phyloP scores from a whole-genome alignment of 2,329 filamentous ascomycete species.

The Diaporthe sp. region DNA sequence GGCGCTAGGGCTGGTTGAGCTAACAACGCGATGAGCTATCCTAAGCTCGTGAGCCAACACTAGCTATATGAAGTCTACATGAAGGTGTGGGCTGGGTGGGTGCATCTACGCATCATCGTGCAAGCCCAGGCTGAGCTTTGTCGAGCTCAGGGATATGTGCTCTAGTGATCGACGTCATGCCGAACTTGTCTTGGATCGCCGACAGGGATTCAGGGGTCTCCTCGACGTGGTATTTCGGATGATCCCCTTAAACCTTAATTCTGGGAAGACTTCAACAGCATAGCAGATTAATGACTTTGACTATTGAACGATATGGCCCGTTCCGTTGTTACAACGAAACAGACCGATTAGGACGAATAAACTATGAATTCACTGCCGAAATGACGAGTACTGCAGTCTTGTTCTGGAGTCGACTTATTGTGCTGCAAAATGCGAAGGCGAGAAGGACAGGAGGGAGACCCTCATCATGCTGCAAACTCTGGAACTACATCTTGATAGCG shows the following conservation, averaged over 20 bases:
- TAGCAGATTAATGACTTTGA: too few species aligned
- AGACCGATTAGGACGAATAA: too few species aligned
- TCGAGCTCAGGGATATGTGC: constrained; percentile 7
- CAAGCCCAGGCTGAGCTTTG: background rate
- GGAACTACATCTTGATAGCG: background rate
- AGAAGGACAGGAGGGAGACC: background rate
- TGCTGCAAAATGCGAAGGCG: background rate
- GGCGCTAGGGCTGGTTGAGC: background rate
- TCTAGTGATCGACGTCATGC: constrained; percentile 31
- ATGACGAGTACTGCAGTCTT: background rate
- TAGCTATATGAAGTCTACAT: background rate
- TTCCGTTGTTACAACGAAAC: background rate
- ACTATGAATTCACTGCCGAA: background rate
- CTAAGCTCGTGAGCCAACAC: background rate
- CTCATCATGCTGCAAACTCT: background rate
- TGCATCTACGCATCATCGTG: constrained; percentile 23
- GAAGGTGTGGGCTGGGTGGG: background rate
- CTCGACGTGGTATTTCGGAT: background rate
- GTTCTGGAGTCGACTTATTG: background rate
- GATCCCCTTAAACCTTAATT: background rate
- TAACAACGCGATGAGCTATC: background rate
- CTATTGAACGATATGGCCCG: background rate
- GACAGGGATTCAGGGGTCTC: constrained; percentile 23
- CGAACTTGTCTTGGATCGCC: constrained; percentile 14
- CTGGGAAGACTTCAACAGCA: background rate